These are phyloP conservation scores for Aurinia saxatilis DNA, from an alignment of 345 rosid genomes.

Conservation along the genomic window DNA sequence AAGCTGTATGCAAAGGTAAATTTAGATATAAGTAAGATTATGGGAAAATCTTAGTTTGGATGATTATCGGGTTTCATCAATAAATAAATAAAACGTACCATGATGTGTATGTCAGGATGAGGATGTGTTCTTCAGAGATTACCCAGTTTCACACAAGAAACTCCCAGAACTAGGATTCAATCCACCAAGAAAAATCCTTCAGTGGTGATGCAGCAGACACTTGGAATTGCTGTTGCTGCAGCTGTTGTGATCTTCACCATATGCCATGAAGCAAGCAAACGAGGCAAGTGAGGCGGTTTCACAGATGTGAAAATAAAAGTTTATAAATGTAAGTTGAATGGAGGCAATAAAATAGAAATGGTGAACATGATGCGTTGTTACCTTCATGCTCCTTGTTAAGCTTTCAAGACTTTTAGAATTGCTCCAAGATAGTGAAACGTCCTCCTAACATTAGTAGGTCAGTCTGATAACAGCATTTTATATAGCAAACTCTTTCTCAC, in stretches of 20 bases:
- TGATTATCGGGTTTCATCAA: neutral
- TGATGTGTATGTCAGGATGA: slow-evolving; percentile 53
- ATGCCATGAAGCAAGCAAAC: slow-evolving; percentile 36
- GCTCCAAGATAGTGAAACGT: neutral
- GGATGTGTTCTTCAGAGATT: slow-evolving; percentile 70
- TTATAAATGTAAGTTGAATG: neutral
- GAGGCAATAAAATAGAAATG: slow-evolving; percentile 6
- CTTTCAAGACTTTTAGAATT: slow-evolving; percentile 3
- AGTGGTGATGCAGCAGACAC: slow-evolving; percentile 22
- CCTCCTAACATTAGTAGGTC: too few relatives aligned
- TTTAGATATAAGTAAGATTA: neutral
- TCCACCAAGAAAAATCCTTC: slow-evolving; percentile 19
- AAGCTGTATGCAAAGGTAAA: slow-evolving; percentile 66
- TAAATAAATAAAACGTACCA: neutral
- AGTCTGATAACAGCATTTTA: too few relatives aligned
- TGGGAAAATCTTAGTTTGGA: neutral
- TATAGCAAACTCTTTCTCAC: too few relatives aligned
- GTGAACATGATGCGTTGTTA: slow-evolving; percentile 5
- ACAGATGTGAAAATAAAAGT: neutral
- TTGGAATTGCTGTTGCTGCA: slow-evolving; percentile 38
- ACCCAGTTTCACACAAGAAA: slow-evolving; percentile 74
- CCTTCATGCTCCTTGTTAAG: slow-evolving; percentile 7
- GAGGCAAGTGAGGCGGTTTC: slow-evolving; percentile 30
- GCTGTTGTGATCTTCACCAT: slow-evolving; percentile 34
- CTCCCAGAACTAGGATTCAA: slow-evolving; percentile 72